These are phyloP conservation scores for Volvox reticuliferus DNA, from an alignment of 139 green algal genomes.

Conservation along the genomic window DNA sequence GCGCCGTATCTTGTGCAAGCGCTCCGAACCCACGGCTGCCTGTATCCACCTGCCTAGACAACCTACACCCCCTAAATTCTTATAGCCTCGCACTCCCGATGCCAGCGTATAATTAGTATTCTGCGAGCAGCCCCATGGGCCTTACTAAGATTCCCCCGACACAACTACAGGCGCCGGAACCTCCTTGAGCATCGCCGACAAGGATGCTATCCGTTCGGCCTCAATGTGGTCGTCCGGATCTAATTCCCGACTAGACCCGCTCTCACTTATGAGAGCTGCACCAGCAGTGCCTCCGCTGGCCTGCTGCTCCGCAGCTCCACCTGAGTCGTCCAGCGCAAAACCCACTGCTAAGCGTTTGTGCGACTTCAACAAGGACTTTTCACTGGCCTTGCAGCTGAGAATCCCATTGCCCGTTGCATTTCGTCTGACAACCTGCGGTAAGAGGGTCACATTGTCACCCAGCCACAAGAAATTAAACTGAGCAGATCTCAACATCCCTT, in stretches of 20 bases:
- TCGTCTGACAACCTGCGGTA: not conserved
- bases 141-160: not conserved
- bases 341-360: slow-evolving; percentile 20
- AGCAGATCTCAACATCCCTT: no score
- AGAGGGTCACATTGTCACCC: no score
- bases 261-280: not conserved
- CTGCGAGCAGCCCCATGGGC: no score
- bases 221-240: slow-evolving; percentile 11
- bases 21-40: no score
- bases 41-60: no score
- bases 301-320: not conserved
- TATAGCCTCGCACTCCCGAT: not conserved
- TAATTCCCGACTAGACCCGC: not conserved
- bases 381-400: not conserved
- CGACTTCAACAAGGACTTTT: slow-evolving; percentile 2
- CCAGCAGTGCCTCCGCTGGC: not conserved
- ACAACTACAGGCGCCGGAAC: not conserved
- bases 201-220: not conserved
- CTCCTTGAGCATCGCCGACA: not conserved
- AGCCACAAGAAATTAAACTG: no score
- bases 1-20: no score
- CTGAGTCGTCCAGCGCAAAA: not conserved
- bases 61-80: no score
- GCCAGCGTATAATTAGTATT: no score
- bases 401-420: not conserved